A percentile compares a stretch with the other conserved stretches of the same genome.
Conservation (phyloP, 208 protist genomes). For the Histomonas meleagridis region DNA sequence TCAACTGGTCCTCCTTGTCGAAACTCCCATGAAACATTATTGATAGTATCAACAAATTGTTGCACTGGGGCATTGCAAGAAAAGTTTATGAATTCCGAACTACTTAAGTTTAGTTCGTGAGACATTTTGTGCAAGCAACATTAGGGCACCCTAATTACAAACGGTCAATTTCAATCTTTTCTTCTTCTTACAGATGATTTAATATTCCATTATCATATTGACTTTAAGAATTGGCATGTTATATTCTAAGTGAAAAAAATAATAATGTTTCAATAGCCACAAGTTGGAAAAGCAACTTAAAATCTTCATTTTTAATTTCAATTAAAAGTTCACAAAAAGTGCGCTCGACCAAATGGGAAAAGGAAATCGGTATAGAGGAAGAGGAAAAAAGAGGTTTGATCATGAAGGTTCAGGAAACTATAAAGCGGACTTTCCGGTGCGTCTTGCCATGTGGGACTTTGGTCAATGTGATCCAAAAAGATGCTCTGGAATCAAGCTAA, state of each 20-base stretch:
- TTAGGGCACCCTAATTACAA: too few relatives aligned
- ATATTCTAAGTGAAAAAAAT: too few relatives aligned
- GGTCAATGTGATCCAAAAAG: constrained; percentile 88
- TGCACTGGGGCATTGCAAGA: neutral
- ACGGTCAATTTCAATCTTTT: too few relatives aligned
- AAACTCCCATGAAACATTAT: neutral
- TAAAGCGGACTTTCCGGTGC: neutral
- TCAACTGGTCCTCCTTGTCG: neutral
- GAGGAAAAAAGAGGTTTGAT: neutral
- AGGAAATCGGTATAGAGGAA: neutral
- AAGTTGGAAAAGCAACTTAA: too few relatives aligned
- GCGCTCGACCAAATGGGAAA: neutral
- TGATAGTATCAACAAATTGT: neutral
- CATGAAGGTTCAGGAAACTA: too few relatives aligned
- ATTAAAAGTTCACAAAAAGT: too few relatives aligned
- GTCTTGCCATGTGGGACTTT: constrained; percentile 90
- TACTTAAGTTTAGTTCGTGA: neutral
- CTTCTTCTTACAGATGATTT: too few relatives aligned
- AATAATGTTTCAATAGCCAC: too few relatives aligned
- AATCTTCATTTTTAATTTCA: too few relatives aligned
- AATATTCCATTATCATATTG: too few relatives aligned
- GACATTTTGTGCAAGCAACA: too few relatives aligned
- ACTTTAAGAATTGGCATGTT: too few relatives aligned
- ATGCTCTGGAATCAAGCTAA: constrained; percentile 85
- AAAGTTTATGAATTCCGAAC: neutral